A percentile compares a stretch with the other conserved stretches of the same genome.
phyloP scores from a whole-genome alignment of 257 asterid species.

The Cruciata laevipes region DNA sequence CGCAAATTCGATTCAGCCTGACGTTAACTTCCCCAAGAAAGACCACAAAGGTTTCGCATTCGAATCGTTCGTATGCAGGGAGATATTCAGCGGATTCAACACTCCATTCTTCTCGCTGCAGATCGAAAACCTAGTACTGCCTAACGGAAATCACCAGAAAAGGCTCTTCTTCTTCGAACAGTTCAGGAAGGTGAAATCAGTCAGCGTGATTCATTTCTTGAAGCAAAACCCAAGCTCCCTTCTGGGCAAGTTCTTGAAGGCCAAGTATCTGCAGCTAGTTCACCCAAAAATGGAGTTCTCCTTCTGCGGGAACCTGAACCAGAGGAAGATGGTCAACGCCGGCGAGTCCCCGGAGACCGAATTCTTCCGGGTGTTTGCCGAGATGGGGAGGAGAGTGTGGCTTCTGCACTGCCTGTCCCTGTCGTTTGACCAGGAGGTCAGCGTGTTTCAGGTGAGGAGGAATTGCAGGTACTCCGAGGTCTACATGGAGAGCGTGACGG shows the following conservation, averaged over 20 bases:
- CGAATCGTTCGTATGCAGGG: conserved; percentile 80
- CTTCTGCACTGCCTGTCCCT: conserved; percentile 62
- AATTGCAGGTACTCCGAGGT: conserved; percentile 58
- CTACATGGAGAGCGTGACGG: conserved; percentile 79
- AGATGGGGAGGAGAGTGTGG: conserved; percentile 93
- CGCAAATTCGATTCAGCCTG: conserved; percentile 48
- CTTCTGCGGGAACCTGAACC: conserved; percentile 71
- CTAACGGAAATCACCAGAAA: conserved; percentile 21
- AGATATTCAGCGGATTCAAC: conserved; percentile 55
- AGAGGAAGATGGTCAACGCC: conserved; percentile 61
- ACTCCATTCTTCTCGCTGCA: conserved; percentile 29
- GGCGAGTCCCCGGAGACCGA: conserved; percentile 86
- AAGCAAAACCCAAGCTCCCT: conserved; percentile 48
- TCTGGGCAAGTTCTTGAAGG: conserved; percentile 61
- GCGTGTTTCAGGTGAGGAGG: conserved; percentile 52
- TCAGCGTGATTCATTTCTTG: conserved; percentile 36
- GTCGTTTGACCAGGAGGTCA: conserved; percentile 49
- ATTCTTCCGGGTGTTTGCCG: conserved; percentile 70
- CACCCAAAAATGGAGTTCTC: conserved; percentile 96
- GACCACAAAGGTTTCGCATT: conserved; percentile 65
- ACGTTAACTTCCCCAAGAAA: conserved; percentile 32
- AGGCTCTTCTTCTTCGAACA: conserved; percentile 52
- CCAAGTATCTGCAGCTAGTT: conserved; percentile 63
- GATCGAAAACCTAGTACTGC: conserved; percentile 20
- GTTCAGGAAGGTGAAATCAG: conserved; percentile 51